Evolutionary conservation across 1,139 yeast genomes (phyloP).

Genomic region (Yamadazyma kanchanaburiensis): DNA sequence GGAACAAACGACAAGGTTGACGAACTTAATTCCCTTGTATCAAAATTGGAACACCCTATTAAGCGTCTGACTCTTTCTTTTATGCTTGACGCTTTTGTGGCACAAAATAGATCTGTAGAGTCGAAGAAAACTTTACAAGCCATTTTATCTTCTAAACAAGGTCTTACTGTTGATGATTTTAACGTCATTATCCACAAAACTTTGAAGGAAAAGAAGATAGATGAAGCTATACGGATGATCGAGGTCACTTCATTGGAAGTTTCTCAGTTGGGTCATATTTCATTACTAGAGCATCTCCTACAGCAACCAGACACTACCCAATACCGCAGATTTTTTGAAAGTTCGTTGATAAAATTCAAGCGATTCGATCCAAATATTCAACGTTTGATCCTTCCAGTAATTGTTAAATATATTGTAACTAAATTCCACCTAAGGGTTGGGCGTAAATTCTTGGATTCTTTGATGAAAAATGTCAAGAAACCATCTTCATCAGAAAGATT

Average conservation of each 20-base stretch:
- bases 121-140: conserved; percentile 29
- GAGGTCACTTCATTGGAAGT: no score
- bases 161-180: conserved; percentile 24
- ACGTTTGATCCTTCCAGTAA: not conserved
- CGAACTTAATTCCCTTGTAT: not conserved
- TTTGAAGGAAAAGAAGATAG: conserved; percentile 21
- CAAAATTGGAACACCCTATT: conserved; percentile 20
- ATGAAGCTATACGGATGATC: conserved; percentile 22
- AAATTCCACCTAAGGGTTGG: not conserved
- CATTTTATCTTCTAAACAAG: conserved; percentile 27
- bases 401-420: not conserved
- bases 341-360: no score
- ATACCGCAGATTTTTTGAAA: not conserved
- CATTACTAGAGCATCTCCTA: conserved; percentile 7
- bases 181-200: conserved; percentile 24
- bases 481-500: not conserved
- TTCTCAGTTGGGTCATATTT: conserved; percentile 26
- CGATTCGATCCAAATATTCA: no score
- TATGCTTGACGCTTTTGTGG: conserved; percentile 28
- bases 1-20: no score
- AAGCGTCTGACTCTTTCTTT: conserved; percentile 31
- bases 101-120: conserved; percentile 23
- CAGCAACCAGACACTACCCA: not conserved
- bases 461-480: no score
- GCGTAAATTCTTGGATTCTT: not conserved